These are phyloP conservation scores for Lindgomyces ingoldianus DNA, from an alignment of 495 filamentous ascomycete species.

Conservation along the genomic window DNA sequence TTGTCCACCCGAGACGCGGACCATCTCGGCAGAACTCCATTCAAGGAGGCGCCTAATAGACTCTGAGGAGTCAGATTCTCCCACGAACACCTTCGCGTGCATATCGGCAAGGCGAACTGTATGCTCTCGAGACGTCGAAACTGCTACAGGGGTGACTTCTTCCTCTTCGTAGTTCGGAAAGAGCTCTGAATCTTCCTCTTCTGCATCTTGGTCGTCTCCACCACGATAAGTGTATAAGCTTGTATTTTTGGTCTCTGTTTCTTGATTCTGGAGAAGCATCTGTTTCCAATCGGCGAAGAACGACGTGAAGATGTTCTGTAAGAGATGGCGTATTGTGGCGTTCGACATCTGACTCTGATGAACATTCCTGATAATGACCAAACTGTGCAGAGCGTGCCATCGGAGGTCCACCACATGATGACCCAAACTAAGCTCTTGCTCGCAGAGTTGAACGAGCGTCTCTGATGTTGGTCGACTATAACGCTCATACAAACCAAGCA, in stretches of 20 bases:
- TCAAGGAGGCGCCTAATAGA: constrained; percentile 24
- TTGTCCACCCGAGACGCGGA: constrained; percentile 14
- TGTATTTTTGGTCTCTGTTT: constrained; percentile 65
- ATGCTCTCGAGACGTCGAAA: constrained; percentile 49
- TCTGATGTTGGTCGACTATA: background rate
- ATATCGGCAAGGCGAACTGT: constrained; percentile 55
- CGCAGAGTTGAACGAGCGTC: constrained; percentile 1
- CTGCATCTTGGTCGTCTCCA: constrained; percentile 71
- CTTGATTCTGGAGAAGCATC: constrained; percentile 70
- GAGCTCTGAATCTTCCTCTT: constrained; percentile 72
- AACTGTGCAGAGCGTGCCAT: constrained; percentile 28
- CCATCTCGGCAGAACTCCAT: constrained; percentile 23
- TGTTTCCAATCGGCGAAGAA: constrained; percentile 79
- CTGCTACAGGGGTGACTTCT: constrained; percentile 19
- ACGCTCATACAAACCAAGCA: constrained; percentile 17
- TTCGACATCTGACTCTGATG: constrained; percentile 1
- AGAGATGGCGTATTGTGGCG: background rate
- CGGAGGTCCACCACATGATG: constrained; percentile 23
- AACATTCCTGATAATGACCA: constrained; percentile 11
- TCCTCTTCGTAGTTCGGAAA: constrained; percentile 75
- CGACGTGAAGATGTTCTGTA: constrained; percentile 55
- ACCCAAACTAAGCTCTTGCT: constrained; percentile 11
- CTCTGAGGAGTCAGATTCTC: constrained; percentile 7
- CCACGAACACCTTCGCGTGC: constrained; percentile 55
- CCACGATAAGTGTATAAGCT: constrained; percentile 82